Percentiles rank a stretch among this genome's conserved stretches.
These are phyloP conservation scores for Phialocephala subalpina DNA, from an alignment of 2,329 filamentous ascomycete species.

Conservation along the genomic window DNA sequence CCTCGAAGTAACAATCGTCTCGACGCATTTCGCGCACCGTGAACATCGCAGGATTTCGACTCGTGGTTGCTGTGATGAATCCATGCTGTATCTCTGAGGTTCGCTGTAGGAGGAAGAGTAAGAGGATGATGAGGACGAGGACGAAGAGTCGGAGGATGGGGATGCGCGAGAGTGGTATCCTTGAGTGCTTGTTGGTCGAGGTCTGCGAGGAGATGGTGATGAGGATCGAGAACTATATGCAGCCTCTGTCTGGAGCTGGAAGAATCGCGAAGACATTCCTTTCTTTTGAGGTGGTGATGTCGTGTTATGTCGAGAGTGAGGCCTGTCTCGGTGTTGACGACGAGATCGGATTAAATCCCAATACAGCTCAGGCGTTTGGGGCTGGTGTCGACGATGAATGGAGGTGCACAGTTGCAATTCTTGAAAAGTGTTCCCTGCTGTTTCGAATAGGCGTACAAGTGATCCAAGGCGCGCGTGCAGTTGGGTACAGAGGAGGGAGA, in stretches of 20 bases:
- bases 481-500: conserved; percentile 1
- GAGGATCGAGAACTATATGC: conserved; percentile 14
- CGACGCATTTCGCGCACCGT: conserved; percentile 66
- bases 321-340: background rate
- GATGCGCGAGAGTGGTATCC: conserved; percentile 24
- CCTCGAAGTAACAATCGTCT: conserved; percentile 56
- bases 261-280: conserved; percentile 27
- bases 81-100: conserved; percentile 28
- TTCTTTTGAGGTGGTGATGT: conserved; percentile 7
- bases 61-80: conserved; percentile 31
- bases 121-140: conserved; percentile 29
- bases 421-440: background rate
- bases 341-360: background rate
- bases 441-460: background rate
- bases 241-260: conserved; percentile 25
- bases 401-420: too few relatives aligned
- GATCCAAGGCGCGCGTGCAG: background rate
- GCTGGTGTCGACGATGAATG: too few relatives aligned
- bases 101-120: conserved; percentile 29
- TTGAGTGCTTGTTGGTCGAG: conserved; percentile 23
- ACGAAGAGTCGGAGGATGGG: conserved; percentile 34
- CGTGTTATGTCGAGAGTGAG: too few relatives aligned
- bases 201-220: conserved; percentile 18
- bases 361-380: too few relatives aligned
- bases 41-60: conserved; percentile 70